Percentiles rank a stretch among this genome's conserved stretches.
Conservation (phyloP, 805 yeast genomes). For the Barnettozyma wickerhamii region DNA sequence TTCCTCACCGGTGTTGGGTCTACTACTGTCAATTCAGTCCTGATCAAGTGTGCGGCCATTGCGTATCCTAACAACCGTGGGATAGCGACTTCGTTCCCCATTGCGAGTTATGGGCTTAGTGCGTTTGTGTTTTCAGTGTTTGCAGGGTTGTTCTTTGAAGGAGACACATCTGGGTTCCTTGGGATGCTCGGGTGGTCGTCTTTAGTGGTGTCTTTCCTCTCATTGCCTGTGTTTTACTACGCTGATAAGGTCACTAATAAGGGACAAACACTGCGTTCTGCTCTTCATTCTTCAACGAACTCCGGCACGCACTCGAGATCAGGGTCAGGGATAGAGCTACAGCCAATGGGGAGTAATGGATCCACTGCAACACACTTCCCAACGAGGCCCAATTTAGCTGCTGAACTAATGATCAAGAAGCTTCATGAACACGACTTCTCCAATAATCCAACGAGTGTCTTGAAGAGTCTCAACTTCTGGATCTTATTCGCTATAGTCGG, state of each 20-base stretch:
- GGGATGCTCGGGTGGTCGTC: slow-evolving; percentile 42
- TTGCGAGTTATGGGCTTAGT: slow-evolving; percentile 70
- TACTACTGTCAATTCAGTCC: slow-evolving; percentile 57
- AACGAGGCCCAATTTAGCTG: not conserved
- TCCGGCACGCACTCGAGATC: not conserved
- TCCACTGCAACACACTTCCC: slow-evolving; percentile 2
- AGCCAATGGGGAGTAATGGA: slow-evolving; percentile 1
- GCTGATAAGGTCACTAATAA: slow-evolving; percentile 16
- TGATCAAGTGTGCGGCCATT: slow-evolving; percentile 71
- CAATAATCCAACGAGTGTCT: slow-evolving; percentile 13
- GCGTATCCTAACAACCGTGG: slow-evolving; percentile 66
- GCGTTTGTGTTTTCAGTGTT: slow-evolving; percentile 62
- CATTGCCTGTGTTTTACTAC: slow-evolving; percentile 40
- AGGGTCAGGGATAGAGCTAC: slow-evolving; percentile 15
- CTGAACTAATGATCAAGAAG: slow-evolving; percentile 6
- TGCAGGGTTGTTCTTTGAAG: slow-evolving; percentile 49
- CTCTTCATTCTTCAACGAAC: not conserved
- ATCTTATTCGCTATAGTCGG: slow-evolving; percentile 47
- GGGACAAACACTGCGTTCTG: slow-evolving; percentile 2
- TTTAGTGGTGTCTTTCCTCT: slow-evolving; percentile 36
- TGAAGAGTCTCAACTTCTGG: slow-evolving; percentile 40
- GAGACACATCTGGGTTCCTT: slow-evolving; percentile 52
- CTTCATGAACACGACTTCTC: not conserved
- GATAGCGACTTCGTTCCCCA: slow-evolving; percentile 69
- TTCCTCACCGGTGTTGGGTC: slow-evolving; percentile 65